Base-by-base conservation (phyloP, 1,284 basidiomycete species). In the Papiliotrema terrestris region DNA sequence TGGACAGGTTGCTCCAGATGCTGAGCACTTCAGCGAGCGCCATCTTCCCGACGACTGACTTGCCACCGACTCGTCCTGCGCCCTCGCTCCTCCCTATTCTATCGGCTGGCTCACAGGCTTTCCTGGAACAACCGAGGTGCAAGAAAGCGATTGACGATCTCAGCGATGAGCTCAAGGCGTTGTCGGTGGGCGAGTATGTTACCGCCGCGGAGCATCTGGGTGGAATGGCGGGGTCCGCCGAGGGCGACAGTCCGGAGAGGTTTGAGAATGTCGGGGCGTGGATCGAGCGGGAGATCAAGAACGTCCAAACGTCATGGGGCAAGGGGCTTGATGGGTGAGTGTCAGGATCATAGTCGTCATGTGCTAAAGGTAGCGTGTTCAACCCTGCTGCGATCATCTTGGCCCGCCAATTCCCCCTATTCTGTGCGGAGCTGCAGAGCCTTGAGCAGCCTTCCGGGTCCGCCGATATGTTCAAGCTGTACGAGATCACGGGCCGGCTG, bases 401-500 rank as follows among this genome's bases (percentile, higher is more conserved):
- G 23, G 67, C 66, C 13, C 69, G 69, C 26, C 76, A 78, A 56
- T 61, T 78, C 2, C 74, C 76, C 0, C 59, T 78, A 8, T 76
- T 73, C 68, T 59, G 73, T 5, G 74, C 71, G 22, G 76, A 78
- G 55, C 52, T 78, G 48, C 71, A 73, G 38, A 60, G 66, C 2
- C 64, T 78, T 14, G 72, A 74, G 45, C 60, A 63, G n/a, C 68
- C 70, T 0, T 44, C 54, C 26, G 66, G 65, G 2, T 58, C 60
- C 19, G 65, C 66, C 8, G 71, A 74, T 38, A 65, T 78, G 25
- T 78, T 78, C 49, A 55, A 52, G 4, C 56, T 78, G 45, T 78
- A 76, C 56, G 72, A 75, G 29, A 61, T 63, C 8, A 73, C 71
- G 0, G 65, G 69, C 1, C 59, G 68, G 14, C 60, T 78, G 2